These are phyloP conservation scores for Eucalyptus virginea DNA, from an alignment of 345 rosid species.

Conservation along the genomic window DNA sequence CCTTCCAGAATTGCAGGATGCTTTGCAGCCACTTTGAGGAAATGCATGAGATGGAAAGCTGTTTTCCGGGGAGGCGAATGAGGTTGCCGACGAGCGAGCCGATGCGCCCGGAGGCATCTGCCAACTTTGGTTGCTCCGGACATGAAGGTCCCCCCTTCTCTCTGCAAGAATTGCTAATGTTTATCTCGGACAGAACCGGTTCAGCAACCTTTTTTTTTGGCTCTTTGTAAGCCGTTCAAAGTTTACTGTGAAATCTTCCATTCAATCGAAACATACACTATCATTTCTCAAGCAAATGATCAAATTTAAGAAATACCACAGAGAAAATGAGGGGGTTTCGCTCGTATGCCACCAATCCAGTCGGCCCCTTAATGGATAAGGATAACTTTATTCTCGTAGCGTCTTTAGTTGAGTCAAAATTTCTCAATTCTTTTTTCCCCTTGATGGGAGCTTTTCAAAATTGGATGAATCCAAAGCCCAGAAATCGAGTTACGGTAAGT, in stretches of 20 bases:
- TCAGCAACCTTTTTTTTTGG: not conserved
- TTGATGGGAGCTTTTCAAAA: not conserved
- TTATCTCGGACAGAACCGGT: not conserved
- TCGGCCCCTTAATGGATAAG: not conserved
- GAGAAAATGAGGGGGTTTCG: not conserved
- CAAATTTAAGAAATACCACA: not conserved
- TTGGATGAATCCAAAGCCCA: not conserved
- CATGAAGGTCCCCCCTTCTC: not conserved
- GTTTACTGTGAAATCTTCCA: not conserved
- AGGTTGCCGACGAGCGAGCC: not conserved
- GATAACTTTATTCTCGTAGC: not conserved
- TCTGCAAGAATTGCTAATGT: not conserved
- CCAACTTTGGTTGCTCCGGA: not conserved
- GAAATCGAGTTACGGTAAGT: not conserved
- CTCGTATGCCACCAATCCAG: not conserved
- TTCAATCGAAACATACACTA: not conserved
- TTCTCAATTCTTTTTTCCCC: fast-evolving
- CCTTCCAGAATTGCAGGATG: not conserved
- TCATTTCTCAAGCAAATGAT: not conserved
- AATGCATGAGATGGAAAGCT: not conserved
- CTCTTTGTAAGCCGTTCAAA: not conserved
- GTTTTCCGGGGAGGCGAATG: not conserved
- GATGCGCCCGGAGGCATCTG: not conserved
- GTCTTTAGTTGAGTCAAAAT: not conserved
- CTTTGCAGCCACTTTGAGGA: not conserved